A percentile compares a stretch with the other conserved stretches of the same genome.
phyloP scores from a whole-genome alignment of 2,329 filamentous ascomycete species.

The Exophiala calicioides region DNA sequence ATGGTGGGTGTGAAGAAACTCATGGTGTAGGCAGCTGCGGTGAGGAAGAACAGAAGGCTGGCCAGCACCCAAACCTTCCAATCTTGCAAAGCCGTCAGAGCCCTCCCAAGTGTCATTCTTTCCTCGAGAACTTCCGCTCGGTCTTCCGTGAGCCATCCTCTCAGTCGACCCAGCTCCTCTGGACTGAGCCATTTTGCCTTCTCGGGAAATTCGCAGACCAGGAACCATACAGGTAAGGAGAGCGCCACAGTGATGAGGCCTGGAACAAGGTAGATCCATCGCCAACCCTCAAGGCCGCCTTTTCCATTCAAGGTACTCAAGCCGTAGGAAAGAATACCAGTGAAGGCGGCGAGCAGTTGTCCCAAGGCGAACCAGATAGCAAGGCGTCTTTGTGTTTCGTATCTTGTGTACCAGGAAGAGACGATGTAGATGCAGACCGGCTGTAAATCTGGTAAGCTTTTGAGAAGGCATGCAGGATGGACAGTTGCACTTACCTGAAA shows the following conservation, averaged over 20 bases:
- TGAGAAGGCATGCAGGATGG: neutral
- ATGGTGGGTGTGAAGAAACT: constrained; percentile 23
- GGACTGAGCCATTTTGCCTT: constrained; percentile 61
- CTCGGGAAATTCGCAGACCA: constrained; percentile 14
- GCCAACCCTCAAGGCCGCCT: constrained; percentile 38
- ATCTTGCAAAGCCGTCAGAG: constrained; percentile 47
- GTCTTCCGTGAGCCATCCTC: constrained; percentile 54
- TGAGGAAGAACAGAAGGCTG: constrained; percentile 43
- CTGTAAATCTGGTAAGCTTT: neutral
- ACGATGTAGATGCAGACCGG: constrained; percentile 22
- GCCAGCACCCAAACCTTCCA: constrained; percentile 55
- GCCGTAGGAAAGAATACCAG: constrained; percentile 24
- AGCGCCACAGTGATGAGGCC: constrained; percentile 39
- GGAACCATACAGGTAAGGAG: constrained; percentile 28
- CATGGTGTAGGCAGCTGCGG: constrained; percentile 39
- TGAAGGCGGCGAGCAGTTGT: constrained; percentile 7
- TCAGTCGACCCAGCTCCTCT: constrained; percentile 52
- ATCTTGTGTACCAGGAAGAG: constrained; percentile 25
- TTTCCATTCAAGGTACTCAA: constrained; percentile 21
- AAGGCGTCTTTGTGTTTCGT: constrained; percentile 23
- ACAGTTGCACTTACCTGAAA: constrained; percentile 7
- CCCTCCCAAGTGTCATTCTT: constrained; percentile 53
- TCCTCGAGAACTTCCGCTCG: constrained; percentile 52
- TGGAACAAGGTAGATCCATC: constrained; percentile 54
- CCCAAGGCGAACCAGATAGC: constrained; percentile 39